A percentile compares a stretch with the other conserved stretches of the same genome.
These are phyloP conservation scores for Perilla frutescens DNA, from an alignment of 257 asterid genomes.

Conservation along the genomic window DNA sequence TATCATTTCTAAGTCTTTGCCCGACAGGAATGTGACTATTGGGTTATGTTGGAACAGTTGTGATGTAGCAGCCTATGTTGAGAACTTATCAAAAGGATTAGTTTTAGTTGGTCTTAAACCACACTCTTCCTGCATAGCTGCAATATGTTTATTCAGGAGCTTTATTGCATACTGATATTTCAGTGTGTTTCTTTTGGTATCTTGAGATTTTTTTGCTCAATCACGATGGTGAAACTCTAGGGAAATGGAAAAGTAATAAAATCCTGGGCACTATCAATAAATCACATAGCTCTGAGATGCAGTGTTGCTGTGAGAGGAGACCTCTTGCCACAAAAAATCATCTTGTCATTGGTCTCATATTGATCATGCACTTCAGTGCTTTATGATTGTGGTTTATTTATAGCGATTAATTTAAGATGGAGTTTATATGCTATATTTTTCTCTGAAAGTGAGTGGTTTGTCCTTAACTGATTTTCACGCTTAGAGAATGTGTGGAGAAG, in stretches of 20 bases:
- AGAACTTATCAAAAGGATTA: neutral
- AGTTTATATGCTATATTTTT: neutral
- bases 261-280: neutral
- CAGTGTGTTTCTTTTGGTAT: constrained; percentile 7
- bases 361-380: constrained; percentile 8
- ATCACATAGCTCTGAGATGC: neutral
- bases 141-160: constrained; percentile 3
- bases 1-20: constrained; percentile 15
- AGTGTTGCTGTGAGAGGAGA: neutral
- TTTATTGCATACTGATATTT: constrained; percentile 1
- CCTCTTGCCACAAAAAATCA: constrained; percentile 1
- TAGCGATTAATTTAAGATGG: neutral
- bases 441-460: constrained; percentile 22
- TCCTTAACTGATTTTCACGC: constrained; percentile 83
- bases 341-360: neutral
- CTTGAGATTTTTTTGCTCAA: constrained; percentile 9
- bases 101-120: neutral
- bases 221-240: neutral
- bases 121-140: neutral
- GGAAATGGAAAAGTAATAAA: neutral
- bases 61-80: constrained; percentile 10
- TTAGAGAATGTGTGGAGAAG: constrained; percentile 98
- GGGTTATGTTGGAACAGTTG: neutral
- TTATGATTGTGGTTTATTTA: constrained; percentile 16
- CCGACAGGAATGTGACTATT: constrained; percentile 5